Base-by-base conservation (phyloP, 2,329 filamentous ascomycete species). In the Emericellopsis cladophorae region DNA sequence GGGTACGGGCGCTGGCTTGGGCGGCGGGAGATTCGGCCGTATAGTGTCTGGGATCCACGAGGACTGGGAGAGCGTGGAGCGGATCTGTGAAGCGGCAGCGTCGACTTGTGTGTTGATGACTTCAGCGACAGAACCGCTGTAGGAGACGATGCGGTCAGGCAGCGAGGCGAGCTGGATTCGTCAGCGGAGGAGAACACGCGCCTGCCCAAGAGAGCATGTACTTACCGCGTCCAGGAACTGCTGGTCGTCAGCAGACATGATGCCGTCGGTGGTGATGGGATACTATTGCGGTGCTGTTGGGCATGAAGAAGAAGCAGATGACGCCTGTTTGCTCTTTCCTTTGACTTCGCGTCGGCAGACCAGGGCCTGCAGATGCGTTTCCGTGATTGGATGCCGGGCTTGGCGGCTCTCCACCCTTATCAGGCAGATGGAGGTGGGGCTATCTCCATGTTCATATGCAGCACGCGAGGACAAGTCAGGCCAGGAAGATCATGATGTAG, bases 101-200 rank as follows among this genome's bases (percentile, higher is more conserved):
- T 95, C 86, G 59, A 95, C 81, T 55, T 88, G 79, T 44, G 74
- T 71, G 61, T 95, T 86, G 57, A 94, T 76, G 49, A 81, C 82
- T 48, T 87, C 81, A 56, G 86, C 86, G 45, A 90, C 72, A 40
- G 84, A 31, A 40, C n/a, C 15, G n/a, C n/a, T 37, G 24, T 40
- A 42, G 34, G 41, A 44, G 32, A 46, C 43, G 33, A 15, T 42
- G 29, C 12, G 41, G 26, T 29, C 21, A 37, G 16, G 40, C 3
- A 36, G 40, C 40, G 38, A 37, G 35, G 39, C 32, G 38, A 33
- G 36, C 34, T 16, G 21, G 15, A 24, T n/a, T 9, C 26, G 26
- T 29, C 26, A 29, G 26, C 26, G 12, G 26, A 29, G 26, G 18
- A 21, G 18, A 21, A 21, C 18, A 21, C 18, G 18, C 18, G 26